phyloP scores from a whole-genome alignment of 495 filamentous ascomycete species.

The Neurospora pannonica region DNA sequence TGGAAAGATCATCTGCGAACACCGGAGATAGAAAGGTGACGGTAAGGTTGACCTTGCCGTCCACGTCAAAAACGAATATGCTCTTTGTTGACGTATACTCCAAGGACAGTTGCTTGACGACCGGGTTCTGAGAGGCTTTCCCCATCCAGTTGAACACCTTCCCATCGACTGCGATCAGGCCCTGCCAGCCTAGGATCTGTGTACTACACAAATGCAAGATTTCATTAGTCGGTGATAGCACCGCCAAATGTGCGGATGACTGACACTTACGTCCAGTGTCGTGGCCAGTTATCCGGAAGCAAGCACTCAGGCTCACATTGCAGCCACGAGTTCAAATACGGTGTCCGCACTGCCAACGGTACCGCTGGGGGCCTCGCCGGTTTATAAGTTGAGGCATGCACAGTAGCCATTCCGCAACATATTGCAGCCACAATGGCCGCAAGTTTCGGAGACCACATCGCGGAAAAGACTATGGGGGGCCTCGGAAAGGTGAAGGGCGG shows the following conservation, averaged over 20 bases:
- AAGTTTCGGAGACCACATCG: constrained; percentile 6
- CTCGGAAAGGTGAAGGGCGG: background rate
- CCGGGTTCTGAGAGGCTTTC: constrained; percentile 41
- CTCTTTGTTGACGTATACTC: constrained; percentile 83
- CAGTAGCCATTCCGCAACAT: background rate
- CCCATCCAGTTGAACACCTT: constrained; percentile 55
- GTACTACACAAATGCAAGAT: constrained; percentile 40
- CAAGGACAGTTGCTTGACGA: constrained; percentile 40
- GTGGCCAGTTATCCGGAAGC: constrained; percentile 21
- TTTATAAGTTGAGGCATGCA: constrained; percentile 8
- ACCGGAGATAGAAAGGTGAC: constrained; percentile 84
- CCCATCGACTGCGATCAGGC: constrained; percentile 48
- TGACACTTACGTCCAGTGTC: constrained; percentile 19
- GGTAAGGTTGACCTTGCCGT: constrained; percentile 53
- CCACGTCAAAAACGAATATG: constrained; percentile 72
- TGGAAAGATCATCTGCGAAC: constrained; percentile 71
- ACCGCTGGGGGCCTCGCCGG: constrained; percentile 18
- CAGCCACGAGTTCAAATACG: constrained; percentile 24
- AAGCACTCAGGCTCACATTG: constrained; percentile 15
- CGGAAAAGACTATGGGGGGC: background rate
- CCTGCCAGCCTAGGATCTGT: constrained; percentile 68
- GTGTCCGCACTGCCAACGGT: constrained; percentile 19
- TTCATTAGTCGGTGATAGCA: constrained; percentile 6
- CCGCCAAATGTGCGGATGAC: background rate
- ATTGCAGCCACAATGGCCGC: constrained; percentile 6